Base-by-base conservation (phyloP, 2,329 filamentous ascomycete species). In the Akanthomyces dipterigenus region DNA sequence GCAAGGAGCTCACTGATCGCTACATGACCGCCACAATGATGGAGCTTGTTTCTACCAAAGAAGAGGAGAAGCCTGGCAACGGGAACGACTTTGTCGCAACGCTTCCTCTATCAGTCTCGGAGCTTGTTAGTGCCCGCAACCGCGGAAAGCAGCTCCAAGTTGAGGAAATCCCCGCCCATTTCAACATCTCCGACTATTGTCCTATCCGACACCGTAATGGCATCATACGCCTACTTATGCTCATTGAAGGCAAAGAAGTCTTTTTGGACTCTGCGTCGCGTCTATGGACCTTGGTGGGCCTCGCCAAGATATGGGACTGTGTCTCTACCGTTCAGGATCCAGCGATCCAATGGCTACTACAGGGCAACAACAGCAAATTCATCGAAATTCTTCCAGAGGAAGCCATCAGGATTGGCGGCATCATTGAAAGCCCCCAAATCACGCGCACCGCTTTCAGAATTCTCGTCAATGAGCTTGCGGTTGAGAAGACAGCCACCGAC, bases 361-460 rank as follows among this genome's bases (percentile, higher is more conserved):
- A 77, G 22, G 70, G 74, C 2, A 74, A 71, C 0, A 89, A 90
- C 66, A 73, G 72, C 5, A 73, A 77, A 1, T 86, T 90, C 65
- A 77, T 89, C 16, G 86, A 89, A 65, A 73, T 85, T 6, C 78
- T 88, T 40, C 82, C 87, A 0, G 87, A 89, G 65, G 80, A 83
- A 56, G 75, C 81, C 8, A 77, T 89, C 36, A 78, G 79, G 24
- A 82, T 90, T 8, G 85, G 80, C 5, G 78, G 78, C 64, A 71
- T 71, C 3, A 66, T 86, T 6, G 64, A 79, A 62, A 73, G 79
- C 11, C 68, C 73, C 0, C 69, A 74, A 14, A 67, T 85, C 2
- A 73, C 79, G 0, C 76, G 77, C 36, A 68, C 73, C 22, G 76
- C 85, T 0, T 89, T 88, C 65, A 76, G 79, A 12, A 80, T 88